phyloP scores from a whole-genome alignment of 495 filamentous ascomycete species.

The Lindgomyces ingoldianus region DNA sequence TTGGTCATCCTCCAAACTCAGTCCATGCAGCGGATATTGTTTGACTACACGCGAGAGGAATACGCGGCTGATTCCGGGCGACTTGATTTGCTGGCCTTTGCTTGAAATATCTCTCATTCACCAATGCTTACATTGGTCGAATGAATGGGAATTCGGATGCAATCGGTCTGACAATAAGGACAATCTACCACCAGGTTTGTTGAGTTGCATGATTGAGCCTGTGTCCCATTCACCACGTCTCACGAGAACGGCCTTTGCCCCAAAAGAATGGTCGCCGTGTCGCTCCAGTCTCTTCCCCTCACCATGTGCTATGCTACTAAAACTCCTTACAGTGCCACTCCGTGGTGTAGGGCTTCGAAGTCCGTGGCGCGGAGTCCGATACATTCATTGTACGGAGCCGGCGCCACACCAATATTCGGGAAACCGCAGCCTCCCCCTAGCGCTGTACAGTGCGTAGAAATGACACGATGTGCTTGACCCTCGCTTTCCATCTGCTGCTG shows the following conservation, averaged over 20 bases:
- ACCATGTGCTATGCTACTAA: neutral
- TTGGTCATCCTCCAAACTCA: neutral
- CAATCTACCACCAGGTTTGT: neutral
- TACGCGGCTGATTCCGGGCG: neutral
- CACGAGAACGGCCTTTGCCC: neutral
- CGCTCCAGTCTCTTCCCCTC: neutral
- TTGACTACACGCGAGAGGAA: neutral
- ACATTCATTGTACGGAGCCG: neutral
- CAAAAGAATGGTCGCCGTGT: too few relatives aligned
- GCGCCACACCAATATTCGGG: neutral
- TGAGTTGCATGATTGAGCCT: neutral
- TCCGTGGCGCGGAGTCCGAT: conserved; percentile 8
- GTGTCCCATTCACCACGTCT: neutral
- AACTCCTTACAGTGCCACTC: neutral
- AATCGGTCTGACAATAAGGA: neutral
- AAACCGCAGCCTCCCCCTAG: neutral
- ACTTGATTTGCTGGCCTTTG: neutral
- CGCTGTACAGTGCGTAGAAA: neutral
- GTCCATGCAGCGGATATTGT: neutral
- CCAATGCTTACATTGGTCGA: too few relatives aligned
- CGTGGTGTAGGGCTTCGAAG: neutral
- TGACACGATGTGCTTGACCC: neutral
- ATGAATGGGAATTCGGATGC: too few relatives aligned
- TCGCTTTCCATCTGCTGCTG: too few relatives aligned
- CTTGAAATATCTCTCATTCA: too few relatives aligned